A percentile compares a stretch with the other conserved stretches of the same genome.
phyloP scores from a whole-genome alignment of 345 rosid species.

The Gossypium thurberi region DNA sequence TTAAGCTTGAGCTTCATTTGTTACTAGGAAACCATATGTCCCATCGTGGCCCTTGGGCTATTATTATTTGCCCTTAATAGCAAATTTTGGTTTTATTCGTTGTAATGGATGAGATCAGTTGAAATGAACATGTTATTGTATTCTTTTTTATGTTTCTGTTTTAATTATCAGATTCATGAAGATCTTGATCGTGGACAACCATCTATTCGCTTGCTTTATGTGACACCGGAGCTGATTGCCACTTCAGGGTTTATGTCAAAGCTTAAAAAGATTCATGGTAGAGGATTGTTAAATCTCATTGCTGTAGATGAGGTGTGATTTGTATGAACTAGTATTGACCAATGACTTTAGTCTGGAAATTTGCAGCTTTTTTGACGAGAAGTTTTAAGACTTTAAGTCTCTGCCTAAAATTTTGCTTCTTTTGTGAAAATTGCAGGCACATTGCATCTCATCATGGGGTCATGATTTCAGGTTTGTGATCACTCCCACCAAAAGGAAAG shows the following conservation, averaged over 20 bases:
- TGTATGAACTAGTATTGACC: not conserved
- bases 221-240: conserved; percentile 85
- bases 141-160: not conserved
- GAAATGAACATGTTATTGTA: not conserved
- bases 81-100: not conserved
- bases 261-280: conserved; percentile 61
- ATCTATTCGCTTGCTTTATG: conserved; percentile 71
- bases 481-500: conserved; percentile 11
- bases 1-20: not conserved
- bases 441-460: conserved; percentile 97
- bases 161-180: conserved; percentile 60
- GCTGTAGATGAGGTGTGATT: conserved; percentile 86
- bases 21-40: not conserved
- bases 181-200: conserved; percentile 91
- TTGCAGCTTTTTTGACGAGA: conserved; percentile 8
- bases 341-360: not conserved
- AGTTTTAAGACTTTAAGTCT: not conserved
- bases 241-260: conserved; percentile 80
- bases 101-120: not conserved
- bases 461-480: conserved; percentile 87
- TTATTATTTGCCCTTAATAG: not conserved
- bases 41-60: not conserved
- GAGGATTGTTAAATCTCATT: conserved; percentile 85
- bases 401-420: conserved; percentile 8
- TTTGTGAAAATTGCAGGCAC: conserved; percentile 60